Conservation (phyloP, 2,329 filamentous ascomycete genomes). For the Hymenoscyphus scutula region DNA sequence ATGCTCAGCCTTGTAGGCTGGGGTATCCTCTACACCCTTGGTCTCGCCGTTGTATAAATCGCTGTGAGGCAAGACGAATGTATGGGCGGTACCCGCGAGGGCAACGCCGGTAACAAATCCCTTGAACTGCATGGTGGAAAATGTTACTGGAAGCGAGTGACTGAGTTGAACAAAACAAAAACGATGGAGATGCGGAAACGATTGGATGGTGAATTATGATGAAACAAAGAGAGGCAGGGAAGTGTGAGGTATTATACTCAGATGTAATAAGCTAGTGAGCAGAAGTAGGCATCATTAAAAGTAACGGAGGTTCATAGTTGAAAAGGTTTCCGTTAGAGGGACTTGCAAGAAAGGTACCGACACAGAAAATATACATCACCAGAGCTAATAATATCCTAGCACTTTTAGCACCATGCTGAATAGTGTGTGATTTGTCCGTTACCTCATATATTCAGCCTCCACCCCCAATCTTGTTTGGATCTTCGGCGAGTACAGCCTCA, state of each 20-base stretch:
- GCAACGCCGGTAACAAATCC: neutral
- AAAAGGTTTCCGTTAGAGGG: too few relatives aligned
- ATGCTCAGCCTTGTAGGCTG: neutral
- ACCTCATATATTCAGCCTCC: neutral
- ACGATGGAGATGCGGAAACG: neutral
- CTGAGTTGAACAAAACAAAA: constrained; percentile 5
- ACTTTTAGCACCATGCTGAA: neutral
- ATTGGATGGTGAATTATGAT: neutral
- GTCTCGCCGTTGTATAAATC: neutral
- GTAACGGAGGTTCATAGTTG: neutral
- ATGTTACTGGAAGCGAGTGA: constrained; percentile 1
- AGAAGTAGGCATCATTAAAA: neutral
- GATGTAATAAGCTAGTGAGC: neutral
- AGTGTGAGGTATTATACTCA: neutral
- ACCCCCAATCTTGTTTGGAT: neutral
- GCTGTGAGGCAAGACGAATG: constrained; percentile 1
- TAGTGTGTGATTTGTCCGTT: neutral
- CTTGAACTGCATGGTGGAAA: neutral
- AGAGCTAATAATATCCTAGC: neutral
- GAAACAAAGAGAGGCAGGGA: neutral
- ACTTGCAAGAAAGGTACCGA: neutral
- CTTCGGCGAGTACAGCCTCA: neutral
- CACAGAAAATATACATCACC: neutral
- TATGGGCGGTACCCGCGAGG: neutral
- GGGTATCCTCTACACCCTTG: neutral